Evolutionary conservation across 2,329 filamentous ascomycete species (phyloP).

Genomic region (Colletotrichum sp.): DNA sequence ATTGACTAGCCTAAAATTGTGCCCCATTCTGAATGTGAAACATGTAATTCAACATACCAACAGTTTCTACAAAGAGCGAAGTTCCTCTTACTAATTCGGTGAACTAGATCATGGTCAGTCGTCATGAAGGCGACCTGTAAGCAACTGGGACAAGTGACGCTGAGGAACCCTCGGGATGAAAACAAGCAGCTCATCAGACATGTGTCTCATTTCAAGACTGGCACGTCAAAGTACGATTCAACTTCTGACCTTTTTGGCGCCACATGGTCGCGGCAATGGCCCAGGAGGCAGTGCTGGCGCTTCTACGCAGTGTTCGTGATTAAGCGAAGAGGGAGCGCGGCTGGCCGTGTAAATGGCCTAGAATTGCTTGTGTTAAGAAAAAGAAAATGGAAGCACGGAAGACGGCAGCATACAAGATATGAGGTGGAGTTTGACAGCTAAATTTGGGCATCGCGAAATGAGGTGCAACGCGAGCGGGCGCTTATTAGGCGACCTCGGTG

Average conservation of each 20-base stretch:
- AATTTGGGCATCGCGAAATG: background rate
- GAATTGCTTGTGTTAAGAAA: background rate
- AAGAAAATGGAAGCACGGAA: background rate
- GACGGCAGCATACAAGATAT: background rate
- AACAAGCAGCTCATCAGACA: background rate
- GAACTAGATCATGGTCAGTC: background rate
- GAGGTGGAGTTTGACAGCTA: background rate
- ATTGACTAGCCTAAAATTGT: background rate
- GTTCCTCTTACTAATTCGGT: background rate
- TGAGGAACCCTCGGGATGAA: background rate
- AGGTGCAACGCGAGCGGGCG: background rate
- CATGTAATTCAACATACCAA: background rate
- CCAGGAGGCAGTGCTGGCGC: slow-evolving; percentile 3
- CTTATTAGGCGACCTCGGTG: background rate
- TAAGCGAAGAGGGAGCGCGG: background rate
- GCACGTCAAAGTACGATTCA: background rate
- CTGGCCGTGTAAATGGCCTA: background rate
- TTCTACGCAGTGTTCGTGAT: background rate
- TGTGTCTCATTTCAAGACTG: background rate
- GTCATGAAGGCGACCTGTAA: background rate
- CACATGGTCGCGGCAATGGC: background rate
- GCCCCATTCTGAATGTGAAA: background rate
- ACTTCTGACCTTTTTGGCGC: background rate
- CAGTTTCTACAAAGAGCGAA: background rate
- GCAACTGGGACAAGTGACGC: background rate